Evolutionary conservation across 2,329 filamentous ascomycete species (phyloP), one percentile per base, ranked within the genome.

Genomic region (Neofusicoccum umdonicola): DNA sequence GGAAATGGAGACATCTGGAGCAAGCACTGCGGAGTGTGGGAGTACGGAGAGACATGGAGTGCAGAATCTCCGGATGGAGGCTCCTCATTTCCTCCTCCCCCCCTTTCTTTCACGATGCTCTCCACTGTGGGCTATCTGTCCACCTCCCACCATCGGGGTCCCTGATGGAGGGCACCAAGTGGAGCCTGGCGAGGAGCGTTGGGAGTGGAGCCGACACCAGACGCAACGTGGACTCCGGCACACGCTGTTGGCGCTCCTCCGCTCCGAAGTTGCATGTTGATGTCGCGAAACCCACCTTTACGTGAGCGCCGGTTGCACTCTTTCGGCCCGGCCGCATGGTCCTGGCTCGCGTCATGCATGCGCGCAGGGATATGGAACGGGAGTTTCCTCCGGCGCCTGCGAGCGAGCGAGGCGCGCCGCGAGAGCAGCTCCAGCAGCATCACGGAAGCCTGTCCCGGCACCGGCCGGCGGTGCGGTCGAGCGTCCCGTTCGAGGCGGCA

Each of bases 261-360:
- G 37, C 42, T 60, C 56, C 56, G 56, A 60, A 60, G 56, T 60
- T 60, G 56, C 56, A 60, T 47, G 11, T 39, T 60, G 56, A 60
- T 60, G 56, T 60, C 41, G 56, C 42, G 56, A 47, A 60, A 37
- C 56, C 54, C 54, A 45, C 54, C 41, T 60, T 60, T 60, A 37
- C 56, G 56, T 47, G 56, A 60, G 56, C 41, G 12, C 13, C 45
- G 8, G 45, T 48, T 6, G 47, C 47, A 8, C 19, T 35, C 15
- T 34, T 44, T 60, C 56, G 56, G 56, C 13, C 56, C 56, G 56
- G 41, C 31, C 35, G 56, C 41, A 37, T 47, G 56, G 56, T 37
- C 42, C 41, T 60, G 56, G 56, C 41, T 35, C 56, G 42, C 56
- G n/a, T 47, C 56, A n/a, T 60, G 56, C 56, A 60, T 60, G 42